Conservation (phyloP, 176 grass and related monocot species). For the Bolboschoenus planiculmis region DNA sequence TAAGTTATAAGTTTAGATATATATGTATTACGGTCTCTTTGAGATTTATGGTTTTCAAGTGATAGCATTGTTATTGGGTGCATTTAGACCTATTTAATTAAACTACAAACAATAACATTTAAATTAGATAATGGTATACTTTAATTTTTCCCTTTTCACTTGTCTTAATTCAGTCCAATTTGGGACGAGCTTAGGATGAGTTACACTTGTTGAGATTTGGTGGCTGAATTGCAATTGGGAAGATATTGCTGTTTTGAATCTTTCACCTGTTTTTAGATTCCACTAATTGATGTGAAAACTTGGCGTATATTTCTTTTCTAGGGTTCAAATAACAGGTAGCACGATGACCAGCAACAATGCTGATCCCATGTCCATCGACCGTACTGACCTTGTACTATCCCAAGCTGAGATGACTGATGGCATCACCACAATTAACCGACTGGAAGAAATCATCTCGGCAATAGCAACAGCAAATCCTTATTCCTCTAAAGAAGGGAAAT, state of each 20-base stretch:
- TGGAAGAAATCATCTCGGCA: neutral
- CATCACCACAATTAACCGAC: slow-evolving; percentile 13
- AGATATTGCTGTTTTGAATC: neutral
- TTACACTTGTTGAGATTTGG: neutral
- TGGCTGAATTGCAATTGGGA: neutral
- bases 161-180: neutral
- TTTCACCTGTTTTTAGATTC: neutral
- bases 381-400: neutral
- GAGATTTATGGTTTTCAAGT: neutral
- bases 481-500: neutral
- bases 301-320: slow-evolving; percentile 1
- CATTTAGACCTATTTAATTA: neutral
- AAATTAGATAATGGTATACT: neutral
- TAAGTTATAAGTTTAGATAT: neutral
- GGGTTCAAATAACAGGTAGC: neutral
- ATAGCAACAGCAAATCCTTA: neutral
- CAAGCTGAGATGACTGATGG: slow-evolving; percentile 17
- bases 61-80: neutral
- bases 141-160: neutral
- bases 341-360: neutral
- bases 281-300: neutral
- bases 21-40: neutral
- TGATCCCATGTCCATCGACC: neutral
- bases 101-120: neutral
- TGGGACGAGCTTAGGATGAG: neutral